phyloP scores from a whole-genome alignment of 2,329 filamentous ascomycete genomes.

The Acrocalymma vagum region DNA sequence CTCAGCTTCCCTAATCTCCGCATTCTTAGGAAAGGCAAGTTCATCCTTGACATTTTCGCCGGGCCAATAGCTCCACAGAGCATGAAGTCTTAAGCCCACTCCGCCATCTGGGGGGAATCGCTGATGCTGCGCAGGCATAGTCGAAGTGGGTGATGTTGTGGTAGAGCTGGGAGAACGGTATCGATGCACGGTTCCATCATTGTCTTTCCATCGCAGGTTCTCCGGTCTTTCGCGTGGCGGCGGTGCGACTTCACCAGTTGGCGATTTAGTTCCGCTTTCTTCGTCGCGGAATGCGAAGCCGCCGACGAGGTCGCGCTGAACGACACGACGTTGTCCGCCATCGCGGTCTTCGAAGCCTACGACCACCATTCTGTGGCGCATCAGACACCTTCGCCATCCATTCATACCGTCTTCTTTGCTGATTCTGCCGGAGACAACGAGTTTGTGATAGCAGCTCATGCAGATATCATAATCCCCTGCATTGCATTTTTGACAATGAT shows the following conservation, averaged over 20 bases:
- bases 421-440: constrained; percentile 71
- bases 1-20: constrained; percentile 83
- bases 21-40: constrained; percentile 81
- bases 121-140: constrained; percentile 10
- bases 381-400: constrained; percentile 85
- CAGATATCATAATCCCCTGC: constrained; percentile 91
- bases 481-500: constrained; percentile 82
- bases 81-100: constrained; percentile 68
- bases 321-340: constrained; percentile 71
- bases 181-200: constrained; percentile 37
- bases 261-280: constrained; percentile 31
- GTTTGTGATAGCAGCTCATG: constrained; percentile 75
- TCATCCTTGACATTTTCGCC: constrained; percentile 73
- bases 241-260: constrained; percentile 7
- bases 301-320: constrained; percentile 79
- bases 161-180: constrained; percentile 14
- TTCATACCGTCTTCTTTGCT: constrained; percentile 76
- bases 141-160: neutral
- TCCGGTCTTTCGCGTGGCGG: constrained; percentile 6
- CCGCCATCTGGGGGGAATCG: constrained; percentile 80
- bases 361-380: constrained; percentile 84
- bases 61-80: constrained; percentile 83
- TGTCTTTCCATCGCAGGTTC: constrained; percentile 46
- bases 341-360: constrained; percentile 76
- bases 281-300: constrained; percentile 74